These are phyloP conservation scores for Calonectria honghensis DNA, from an alignment of 2,329 filamentous ascomycete species.

Conservation along the genomic window DNA sequence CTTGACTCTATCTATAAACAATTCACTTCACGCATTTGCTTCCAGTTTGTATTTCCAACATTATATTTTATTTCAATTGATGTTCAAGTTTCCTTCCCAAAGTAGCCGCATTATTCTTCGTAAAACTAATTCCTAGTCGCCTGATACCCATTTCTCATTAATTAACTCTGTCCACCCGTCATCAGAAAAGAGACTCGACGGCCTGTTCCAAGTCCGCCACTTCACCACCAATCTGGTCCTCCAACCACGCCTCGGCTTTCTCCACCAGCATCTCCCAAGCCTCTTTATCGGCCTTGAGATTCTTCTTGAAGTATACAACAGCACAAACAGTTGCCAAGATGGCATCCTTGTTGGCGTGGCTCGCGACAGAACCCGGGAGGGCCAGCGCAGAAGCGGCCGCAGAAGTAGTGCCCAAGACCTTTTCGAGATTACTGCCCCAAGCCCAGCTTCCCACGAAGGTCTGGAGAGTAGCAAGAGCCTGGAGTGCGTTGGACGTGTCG, in stretches of 20 bases:
- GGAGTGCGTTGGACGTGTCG: conserved; percentile 40
- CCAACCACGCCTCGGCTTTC: conserved; percentile 74
- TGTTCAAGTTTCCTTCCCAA: not conserved
- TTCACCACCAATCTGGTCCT: conserved; percentile 41
- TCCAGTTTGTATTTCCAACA: not conserved
- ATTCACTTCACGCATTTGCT: not conserved
- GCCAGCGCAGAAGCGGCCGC: conserved; percentile 33
- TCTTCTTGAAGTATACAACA: conserved; percentile 64
- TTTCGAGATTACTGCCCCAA: conserved; percentile 55
- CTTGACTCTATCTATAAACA: not conserved
- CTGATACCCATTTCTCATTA: not conserved
- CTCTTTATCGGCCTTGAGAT: conserved; percentile 67
- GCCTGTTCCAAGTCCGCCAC: conserved; percentile 43
- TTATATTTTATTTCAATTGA: not conserved
- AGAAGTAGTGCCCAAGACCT: conserved; percentile 50
- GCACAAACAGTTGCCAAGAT: conserved; percentile 57
- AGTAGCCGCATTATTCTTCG: not conserved
- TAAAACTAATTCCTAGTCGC: not conserved
- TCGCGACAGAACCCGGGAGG: conserved; percentile 20
- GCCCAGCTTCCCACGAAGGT: conserved; percentile 59
- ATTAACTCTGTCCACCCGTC: not conserved
- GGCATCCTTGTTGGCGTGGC: conserved; percentile 27
- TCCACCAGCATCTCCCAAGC: conserved; percentile 79
- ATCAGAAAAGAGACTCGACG: conserved; percentile 46
- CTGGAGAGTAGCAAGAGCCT: conserved; percentile 71